Evolutionary conservation across 768 basidiomycete species (phyloP), one percentile per base, ranked within the genome.

Genomic region (Rhizopogon salebrosus): DNA sequence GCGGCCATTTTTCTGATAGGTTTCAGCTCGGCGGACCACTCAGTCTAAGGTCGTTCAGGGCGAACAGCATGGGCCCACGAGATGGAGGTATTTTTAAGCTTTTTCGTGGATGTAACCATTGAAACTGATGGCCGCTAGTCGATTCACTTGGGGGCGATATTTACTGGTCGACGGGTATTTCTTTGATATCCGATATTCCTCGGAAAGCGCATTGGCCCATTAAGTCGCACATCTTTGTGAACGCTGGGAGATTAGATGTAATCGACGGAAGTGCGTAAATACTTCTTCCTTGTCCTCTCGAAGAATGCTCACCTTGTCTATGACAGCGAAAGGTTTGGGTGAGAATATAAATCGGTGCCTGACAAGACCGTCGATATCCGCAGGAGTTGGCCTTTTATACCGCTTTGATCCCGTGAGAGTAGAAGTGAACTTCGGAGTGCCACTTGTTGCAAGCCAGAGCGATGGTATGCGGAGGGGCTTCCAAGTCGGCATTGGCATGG

Each of bases 21-120:
- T 93, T 93, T 67, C 94, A 95, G 58, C 78, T 98, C 0, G 97
- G 97, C 23, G 97, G 97, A 0, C 94, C 97, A 0, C 80, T 86
- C 6, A 91, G 84, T 49, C 76, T 98, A 0, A 76, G 97, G 5
- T 80, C 82, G 48, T 95, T 95, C 70, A 78, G 78, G 40, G 73
- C 76, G 6, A 91, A 89, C 62, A 75, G 84, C 3, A 74, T 97
- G 72, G 94, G 94, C 4, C 85, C 88, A 0, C 77, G 76, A 20
- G 91, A 94, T 55, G 80, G 82, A 16, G 62, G 91, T 67, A 34
- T 31, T 29, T 41, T 29, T 45, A 13, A 35, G 24, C 29, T 20
- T 34, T 20, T 45, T 54, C 39, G 26, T 49, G 26, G 35, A 14
- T 20, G 16, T 3, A 24, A 10, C 27, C n/a, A 11, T 34, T 22